These are phyloP conservation scores for Euphorbia pulcherrima DNA, from an alignment of 345 rosid genomes.

Conservation along the genomic window DNA sequence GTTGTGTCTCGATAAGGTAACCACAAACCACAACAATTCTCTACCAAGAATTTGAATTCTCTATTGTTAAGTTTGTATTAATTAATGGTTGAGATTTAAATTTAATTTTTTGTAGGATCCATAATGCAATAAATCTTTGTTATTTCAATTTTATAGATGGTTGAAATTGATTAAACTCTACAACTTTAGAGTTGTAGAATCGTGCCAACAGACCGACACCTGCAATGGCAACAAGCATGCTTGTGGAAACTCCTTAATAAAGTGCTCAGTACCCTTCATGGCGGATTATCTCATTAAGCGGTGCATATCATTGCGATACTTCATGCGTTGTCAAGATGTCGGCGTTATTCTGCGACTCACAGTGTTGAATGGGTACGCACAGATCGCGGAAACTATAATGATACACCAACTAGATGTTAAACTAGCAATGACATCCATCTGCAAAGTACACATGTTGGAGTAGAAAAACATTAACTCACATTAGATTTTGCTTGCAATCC, in stretches of 20 bases:
- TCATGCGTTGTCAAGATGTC: slow-evolving; percentile 73
- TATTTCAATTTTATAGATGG: no score
- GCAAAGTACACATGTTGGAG: slow-evolving; percentile 14
- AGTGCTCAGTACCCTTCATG: slow-evolving; percentile 66
- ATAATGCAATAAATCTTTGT: no score
- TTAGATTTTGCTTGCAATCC: slow-evolving; percentile 60
- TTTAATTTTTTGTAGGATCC: no score
- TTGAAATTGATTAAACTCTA: slow-evolving; percentile 87
- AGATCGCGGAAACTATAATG: slow-evolving; percentile 73
- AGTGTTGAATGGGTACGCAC: slow-evolving; percentile 91
- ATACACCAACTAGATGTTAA: slow-evolving; percentile 92
- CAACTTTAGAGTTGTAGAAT: no score
- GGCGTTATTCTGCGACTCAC: slow-evolving; percentile 92
- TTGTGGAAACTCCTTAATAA: slow-evolving; percentile 78
- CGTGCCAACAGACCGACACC: slow-evolving; percentile 99
- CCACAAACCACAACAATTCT: slow-evolving; percentile 49
- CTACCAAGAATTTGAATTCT: no score
- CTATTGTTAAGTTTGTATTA: no score
- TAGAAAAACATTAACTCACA: no score
- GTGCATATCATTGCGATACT: slow-evolving; percentile 55
- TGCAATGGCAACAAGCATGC: slow-evolving; percentile 91
- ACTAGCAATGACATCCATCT: slow-evolving; percentile 88
- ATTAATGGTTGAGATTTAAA: no score
- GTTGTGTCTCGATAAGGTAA: slow-evolving; percentile 30
- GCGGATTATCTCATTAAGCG: slow-evolving; percentile 56